phyloP scores from a whole-genome alignment of 495 filamentous ascomycete species.

The Neurospora discreta region DNA sequence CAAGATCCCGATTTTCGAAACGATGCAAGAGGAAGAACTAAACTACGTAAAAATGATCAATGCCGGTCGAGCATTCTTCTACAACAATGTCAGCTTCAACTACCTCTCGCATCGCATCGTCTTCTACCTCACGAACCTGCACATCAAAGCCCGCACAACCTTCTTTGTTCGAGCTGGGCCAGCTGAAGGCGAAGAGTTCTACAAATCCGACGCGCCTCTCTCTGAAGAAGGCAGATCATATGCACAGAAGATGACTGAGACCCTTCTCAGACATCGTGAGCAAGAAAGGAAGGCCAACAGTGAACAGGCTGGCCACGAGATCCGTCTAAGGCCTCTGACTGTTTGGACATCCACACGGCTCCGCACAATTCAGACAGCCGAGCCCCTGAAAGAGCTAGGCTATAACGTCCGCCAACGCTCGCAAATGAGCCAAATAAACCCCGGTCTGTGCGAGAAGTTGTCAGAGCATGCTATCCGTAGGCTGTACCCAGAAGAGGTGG shows the following conservation, averaged over 20 bases:
- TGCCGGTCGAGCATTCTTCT: conserved; percentile 79
- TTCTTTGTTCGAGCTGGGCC: conserved; percentile 80
- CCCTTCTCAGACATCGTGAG: conserved; percentile 69
- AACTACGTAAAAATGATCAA: conserved; percentile 99
- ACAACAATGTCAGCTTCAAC: conserved; percentile 92
- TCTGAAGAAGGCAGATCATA: conserved; percentile 77
- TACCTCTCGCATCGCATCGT: conserved; percentile 95
- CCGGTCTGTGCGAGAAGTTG: conserved; percentile 89
- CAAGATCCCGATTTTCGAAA: conserved; percentile 92
- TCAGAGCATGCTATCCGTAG: conserved; percentile 60
- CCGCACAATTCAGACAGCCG: conserved; percentile 83
- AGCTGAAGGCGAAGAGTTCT: conserved; percentile 67
- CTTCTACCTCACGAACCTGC: conserved; percentile 93
- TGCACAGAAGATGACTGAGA: conserved; percentile 76
- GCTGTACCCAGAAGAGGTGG: conserved; percentile 79
- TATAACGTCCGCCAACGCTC: conserved; percentile 82
- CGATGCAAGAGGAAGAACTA: conserved; percentile 84
- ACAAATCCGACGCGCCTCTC: conserved; percentile 78
- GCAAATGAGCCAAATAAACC: conserved; percentile 94
- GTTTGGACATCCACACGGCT: conserved; percentile 92
- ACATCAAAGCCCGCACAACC: conserved; percentile 85
- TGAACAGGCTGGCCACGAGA: conserved; percentile 53
- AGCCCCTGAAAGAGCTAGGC: conserved; percentile 61
- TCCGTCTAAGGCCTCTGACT: conserved; percentile 66
- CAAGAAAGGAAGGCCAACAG: conserved; percentile 60